Conservation (phyloP, 192 early-diverging fungal genomes). For the Rhizophagus prolifer region DNA sequence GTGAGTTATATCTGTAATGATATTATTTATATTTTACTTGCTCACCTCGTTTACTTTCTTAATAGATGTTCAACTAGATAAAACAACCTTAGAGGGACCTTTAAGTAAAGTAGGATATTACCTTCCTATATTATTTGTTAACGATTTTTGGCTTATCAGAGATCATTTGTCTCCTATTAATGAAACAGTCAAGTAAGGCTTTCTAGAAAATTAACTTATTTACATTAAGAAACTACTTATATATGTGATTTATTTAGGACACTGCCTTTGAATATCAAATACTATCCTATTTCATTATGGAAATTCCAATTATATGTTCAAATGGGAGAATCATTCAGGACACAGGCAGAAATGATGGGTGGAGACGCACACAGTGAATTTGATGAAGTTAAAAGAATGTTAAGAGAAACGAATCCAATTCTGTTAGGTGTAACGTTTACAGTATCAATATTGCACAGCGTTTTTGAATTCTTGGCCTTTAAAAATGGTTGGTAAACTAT, state of each 20-base stretch:
- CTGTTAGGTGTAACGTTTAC: conserved; percentile 72
- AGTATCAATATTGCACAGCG: conserved; percentile 76
- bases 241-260: conserved; percentile 34
- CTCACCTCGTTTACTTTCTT: not conserved
- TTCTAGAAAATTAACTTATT: not conserved
- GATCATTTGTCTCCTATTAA: conserved; percentile 72
- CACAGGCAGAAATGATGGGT: conserved; percentile 57
- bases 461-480: conserved; percentile 92
- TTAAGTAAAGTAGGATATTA: conserved; percentile 52
- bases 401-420: conserved; percentile 86
- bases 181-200: conserved; percentile 63
- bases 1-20: conserved; percentile 37
- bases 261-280: conserved; percentile 66
- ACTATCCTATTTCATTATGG: conserved; percentile 65
- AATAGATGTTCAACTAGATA: conserved; percentile 46
- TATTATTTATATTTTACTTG: not conserved
- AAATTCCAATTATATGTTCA: conserved; percentile 72
- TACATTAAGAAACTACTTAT: not conserved
- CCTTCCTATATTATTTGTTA: conserved; percentile 68
- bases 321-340: conserved; percentile 66
- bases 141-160: conserved; percentile 81
- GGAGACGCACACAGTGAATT: conserved; percentile 51
- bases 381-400: conserved; percentile 90
- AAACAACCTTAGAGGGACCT: conserved; percentile 32
- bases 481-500: conserved; percentile 71